Evolutionary conservation across 1,139 yeast genomes (phyloP).

Genomic region (Suhomyces maxii): DNA sequence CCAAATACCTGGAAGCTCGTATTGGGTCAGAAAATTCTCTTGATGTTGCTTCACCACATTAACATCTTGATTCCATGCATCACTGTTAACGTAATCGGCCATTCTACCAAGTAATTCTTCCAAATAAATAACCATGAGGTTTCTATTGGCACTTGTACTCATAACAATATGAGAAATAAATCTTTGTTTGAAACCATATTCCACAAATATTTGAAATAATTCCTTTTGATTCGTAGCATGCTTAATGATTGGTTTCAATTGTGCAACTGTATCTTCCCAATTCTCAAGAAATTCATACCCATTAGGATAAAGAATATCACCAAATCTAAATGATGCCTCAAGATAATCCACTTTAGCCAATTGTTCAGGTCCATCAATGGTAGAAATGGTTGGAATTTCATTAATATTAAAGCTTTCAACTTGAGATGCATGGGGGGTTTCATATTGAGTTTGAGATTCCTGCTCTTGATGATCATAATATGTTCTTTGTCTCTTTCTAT

Average conservation of each 20-base stretch:
- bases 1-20: slow-evolving; percentile 22
- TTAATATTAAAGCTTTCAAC: not conserved
- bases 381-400: not conserved
- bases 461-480: not conserved
- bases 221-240: slow-evolving; percentile 2
- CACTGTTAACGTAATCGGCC: slow-evolving; percentile 8
- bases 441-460: slow-evolving; percentile 5
- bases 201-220: slow-evolving; percentile 15
- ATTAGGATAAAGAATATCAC: slow-evolving; percentile 4
- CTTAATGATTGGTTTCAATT: slow-evolving; percentile 4
- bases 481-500: slow-evolving; percentile 2
- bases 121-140: slow-evolving; percentile 7
- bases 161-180: slow-evolving; percentile 32
- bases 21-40: slow-evolving; percentile 2
- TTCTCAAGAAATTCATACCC: slow-evolving; percentile 6
- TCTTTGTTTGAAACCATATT: slow-evolving; percentile 26
- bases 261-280: slow-evolving; percentile 6
- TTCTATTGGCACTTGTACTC: slow-evolving; percentile 25
- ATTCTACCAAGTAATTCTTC: slow-evolving; percentile 7
- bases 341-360: slow-evolving; percentile 5
- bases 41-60: slow-evolving; percentile 3
- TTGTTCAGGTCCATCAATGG: slow-evolving; percentile 3
- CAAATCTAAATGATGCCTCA: slow-evolving; percentile 3
- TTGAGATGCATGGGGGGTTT: slow-evolving; percentile 5
- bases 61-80: slow-evolving; percentile 1